Evolutionary conservation across 2,329 filamentous ascomycete species (phyloP).

Genomic region (Epichloe uncinata): DNA sequence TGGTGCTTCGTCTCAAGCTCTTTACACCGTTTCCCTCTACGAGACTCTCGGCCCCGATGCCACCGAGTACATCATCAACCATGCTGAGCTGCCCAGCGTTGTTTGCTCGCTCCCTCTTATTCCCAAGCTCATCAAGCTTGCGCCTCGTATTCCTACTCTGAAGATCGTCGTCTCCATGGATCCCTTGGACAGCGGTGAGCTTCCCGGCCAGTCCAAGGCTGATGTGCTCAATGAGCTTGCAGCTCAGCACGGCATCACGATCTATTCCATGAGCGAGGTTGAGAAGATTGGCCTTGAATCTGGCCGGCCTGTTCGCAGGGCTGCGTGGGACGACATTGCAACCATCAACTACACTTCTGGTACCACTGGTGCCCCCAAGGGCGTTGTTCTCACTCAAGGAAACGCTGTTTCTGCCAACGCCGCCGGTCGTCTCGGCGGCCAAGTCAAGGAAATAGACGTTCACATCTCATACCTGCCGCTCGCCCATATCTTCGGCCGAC

Average conservation of each 20-base stretch:
- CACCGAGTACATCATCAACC: constrained; percentile 92
- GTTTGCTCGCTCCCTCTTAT: constrained; percentile 72
- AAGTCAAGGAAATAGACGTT: constrained; percentile 41
- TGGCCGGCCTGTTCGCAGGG: constrained; percentile 57
- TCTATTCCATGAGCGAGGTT: constrained; percentile 69
- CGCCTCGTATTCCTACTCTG: constrained; percentile 59
- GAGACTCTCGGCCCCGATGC: constrained; percentile 87
- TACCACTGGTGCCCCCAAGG: constrained; percentile 72
- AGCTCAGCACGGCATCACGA: constrained; percentile 56
- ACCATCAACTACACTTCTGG: constrained; percentile 90
- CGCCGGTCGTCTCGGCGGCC: constrained; percentile 41
- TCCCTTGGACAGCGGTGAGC: constrained; percentile 66
- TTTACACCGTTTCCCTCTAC: constrained; percentile 89
- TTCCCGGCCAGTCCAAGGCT: constrained; percentile 58
- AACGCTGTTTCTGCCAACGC: constrained; percentile 66
- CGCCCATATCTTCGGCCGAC: constrained; percentile 85
- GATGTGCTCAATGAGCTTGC: constrained; percentile 67
- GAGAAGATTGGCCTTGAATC: constrained; percentile 66
- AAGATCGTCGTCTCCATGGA: constrained; percentile 87
- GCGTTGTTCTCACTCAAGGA: constrained; percentile 68
- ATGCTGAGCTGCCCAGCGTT: constrained; percentile 63
- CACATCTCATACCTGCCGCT: constrained; percentile 81
- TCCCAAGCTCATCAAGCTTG: constrained; percentile 66
- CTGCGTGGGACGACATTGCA: constrained; percentile 60
- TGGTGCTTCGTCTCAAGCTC: constrained; percentile 71